These are phyloP conservation scores for Nyctanthes arbortristis DNA, from an alignment of 257 asterid species.

Conservation along the genomic window DNA sequence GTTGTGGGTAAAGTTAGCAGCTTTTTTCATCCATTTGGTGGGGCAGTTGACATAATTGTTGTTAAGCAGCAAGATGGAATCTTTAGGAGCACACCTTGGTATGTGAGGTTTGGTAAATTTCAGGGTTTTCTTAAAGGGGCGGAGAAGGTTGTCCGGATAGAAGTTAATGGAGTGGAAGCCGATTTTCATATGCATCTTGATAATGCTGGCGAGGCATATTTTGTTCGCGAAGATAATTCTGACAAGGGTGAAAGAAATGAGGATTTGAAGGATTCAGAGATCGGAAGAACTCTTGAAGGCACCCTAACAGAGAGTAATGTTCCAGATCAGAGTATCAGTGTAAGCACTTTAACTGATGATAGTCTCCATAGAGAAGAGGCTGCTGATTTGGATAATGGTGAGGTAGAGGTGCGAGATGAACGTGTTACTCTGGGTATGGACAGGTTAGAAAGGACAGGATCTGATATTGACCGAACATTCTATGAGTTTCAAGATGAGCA, in stretches of 20 bases:
- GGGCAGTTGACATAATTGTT: constrained; percentile 88
- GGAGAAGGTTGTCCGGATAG: constrained; percentile 74
- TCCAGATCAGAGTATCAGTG: constrained; percentile 28
- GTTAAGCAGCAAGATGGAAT: constrained; percentile 83
- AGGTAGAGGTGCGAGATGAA: constrained; percentile 60
- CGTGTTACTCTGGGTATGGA: constrained; percentile 65
- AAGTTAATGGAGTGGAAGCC: constrained; percentile 82
- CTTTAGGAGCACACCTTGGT: constrained; percentile 89
- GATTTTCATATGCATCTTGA: constrained; percentile 83
- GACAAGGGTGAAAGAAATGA: constrained; percentile 41
- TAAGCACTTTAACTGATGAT: constrained; percentile 33
- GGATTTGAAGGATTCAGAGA: constrained; percentile 37
- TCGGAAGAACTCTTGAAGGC: constrained; percentile 35
- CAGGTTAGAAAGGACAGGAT: constrained; percentile 68
- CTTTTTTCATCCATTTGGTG: constrained; percentile 91
- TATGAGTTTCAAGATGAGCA: constrained; percentile 83
- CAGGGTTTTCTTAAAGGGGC: constrained; percentile 95
- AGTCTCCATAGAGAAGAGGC: constrained; percentile 37
- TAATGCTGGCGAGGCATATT: constrained; percentile 89
- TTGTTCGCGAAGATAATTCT: constrained; percentile 59
- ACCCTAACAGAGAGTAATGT: constrained; percentile 29
- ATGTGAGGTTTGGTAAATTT: constrained; percentile 88
- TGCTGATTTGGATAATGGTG: constrained; percentile 36
- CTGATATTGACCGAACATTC: constrained; percentile 65
- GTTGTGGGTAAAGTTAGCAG: constrained; percentile 80